These are phyloP conservation scores for Phytophthora vignae DNA, from an alignment of 352 stramenopile species.

Conservation along the genomic window DNA sequence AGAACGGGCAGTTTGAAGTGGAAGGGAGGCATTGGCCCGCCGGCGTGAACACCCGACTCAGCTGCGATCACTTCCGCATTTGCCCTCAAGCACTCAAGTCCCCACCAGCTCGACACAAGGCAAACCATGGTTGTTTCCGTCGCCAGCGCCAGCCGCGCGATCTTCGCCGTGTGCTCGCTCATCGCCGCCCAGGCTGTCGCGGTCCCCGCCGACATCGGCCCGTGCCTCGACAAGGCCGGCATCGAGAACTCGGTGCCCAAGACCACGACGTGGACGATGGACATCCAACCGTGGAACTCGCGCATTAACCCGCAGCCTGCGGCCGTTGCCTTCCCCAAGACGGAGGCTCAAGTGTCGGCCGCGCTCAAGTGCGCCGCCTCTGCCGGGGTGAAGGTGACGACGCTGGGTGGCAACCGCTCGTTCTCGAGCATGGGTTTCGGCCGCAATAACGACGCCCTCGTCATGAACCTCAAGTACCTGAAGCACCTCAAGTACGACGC, in stretches of 20 bases:
- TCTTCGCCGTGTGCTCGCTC: too few species aligned
- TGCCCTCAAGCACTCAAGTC: too few species aligned
- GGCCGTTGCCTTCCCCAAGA: slow-evolving; percentile 2
- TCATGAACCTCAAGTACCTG: background rate
- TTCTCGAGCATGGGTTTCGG: slow-evolving; percentile 1
- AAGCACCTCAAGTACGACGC: background rate
- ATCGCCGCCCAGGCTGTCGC: background rate
- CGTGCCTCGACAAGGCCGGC: background rate
- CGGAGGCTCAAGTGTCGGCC: background rate
- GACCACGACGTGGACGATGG: background rate
- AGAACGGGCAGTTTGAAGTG: too few species aligned
- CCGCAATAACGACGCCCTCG: background rate
- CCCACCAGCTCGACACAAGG: too few species aligned
- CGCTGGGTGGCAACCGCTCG: background rate
- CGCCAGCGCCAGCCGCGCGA: too few species aligned
- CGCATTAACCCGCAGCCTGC: background rate
- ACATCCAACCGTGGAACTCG: background rate
- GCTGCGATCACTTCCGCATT: too few species aligned
- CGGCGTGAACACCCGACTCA: too few species aligned
- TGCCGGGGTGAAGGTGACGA: background rate
- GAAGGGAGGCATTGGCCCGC: too few species aligned
- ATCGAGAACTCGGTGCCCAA: background rate
- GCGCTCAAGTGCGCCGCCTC: background rate
- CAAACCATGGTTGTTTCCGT: too few species aligned
- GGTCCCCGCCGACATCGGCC: background rate